Evolutionary conservation across 495 filamentous ascomycete species (phyloP).

Genomic region (Penicillium crystallinum): DNA sequence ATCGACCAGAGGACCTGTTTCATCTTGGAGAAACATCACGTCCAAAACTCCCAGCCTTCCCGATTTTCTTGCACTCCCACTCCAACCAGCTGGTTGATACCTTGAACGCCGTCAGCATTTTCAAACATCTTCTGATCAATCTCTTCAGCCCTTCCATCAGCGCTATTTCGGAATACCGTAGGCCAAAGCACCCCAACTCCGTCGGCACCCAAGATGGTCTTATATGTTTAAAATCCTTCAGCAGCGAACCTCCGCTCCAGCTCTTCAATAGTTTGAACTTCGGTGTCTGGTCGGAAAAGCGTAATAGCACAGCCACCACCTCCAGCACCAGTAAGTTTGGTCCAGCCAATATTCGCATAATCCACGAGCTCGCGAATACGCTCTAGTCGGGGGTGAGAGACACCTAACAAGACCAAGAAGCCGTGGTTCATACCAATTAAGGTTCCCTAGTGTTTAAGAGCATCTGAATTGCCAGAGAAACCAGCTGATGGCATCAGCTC

Average conservation of each 20-base stretch:
- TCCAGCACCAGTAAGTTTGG: conserved; percentile 94
- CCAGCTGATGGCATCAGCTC: conserved; percentile 33
- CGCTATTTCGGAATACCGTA: conserved; percentile 69
- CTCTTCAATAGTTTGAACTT: conserved; percentile 44
- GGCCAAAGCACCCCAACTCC: conserved; percentile 94
- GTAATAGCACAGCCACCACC: conserved; percentile 95
- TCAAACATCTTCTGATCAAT: conserved; percentile 91
- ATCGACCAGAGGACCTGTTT: not conserved
- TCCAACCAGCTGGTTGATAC: conserved; percentile 63
- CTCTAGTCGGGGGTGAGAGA: conserved; percentile 85
- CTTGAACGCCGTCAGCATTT: conserved; percentile 68
- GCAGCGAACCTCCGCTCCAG: conserved; percentile 61
- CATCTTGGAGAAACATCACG: conserved; percentile 27
- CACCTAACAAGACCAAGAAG: conserved; percentile 77
- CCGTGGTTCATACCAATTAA: conserved; percentile 94
- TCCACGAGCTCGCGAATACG: conserved; percentile 88
- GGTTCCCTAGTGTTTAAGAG: conserved; percentile 67
- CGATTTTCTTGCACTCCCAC: conserved; percentile 62
- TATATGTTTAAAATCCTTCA: conserved; percentile 77
- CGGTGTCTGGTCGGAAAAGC: conserved; percentile 61
- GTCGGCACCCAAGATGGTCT: conserved; percentile 82
- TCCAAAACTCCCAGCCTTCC: conserved; percentile 95
- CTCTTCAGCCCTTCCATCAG: conserved; percentile 70
- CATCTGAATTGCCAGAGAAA: conserved; percentile 49
- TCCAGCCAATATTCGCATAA: conserved; percentile 82